These are phyloP conservation scores for Gymnopus androsaceus DNA, from an alignment of 1,284 basidiomycete genomes.

Conservation along the genomic window DNA sequence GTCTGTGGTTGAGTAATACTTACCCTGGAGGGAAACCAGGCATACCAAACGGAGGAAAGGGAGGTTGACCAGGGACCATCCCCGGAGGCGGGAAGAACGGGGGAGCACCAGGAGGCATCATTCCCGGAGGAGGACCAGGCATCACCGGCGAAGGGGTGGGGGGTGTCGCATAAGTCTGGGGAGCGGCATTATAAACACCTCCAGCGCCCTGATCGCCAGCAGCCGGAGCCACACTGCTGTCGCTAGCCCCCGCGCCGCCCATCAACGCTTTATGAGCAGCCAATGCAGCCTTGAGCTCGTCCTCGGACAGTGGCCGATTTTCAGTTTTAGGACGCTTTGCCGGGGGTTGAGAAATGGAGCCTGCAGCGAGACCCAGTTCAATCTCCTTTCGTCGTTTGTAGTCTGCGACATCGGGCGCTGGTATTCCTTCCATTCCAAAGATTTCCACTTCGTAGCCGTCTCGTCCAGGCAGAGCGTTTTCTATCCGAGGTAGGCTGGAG, in stretches of 20 bases:
- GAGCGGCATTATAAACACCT: constrained; percentile 72
- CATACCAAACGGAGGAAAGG: constrained; percentile 27
- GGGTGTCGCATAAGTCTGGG: constrained; percentile 63
- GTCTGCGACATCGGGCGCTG: constrained; percentile 90
- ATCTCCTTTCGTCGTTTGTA: constrained; percentile 94
- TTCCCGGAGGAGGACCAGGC: constrained; percentile 37
- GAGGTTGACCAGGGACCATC: constrained; percentile 34
- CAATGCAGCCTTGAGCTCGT: constrained; percentile 83
- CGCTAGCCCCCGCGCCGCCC: constrained; percentile 72
- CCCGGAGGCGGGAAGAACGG: constrained; percentile 30
- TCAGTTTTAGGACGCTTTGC: constrained; percentile 84
- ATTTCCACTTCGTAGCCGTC: constrained; percentile 99
- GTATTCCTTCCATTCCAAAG: constrained; percentile 99
- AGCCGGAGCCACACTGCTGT: constrained; percentile 39
- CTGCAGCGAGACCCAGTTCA: constrained; percentile 83
- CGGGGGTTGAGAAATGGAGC: constrained; percentile 75
- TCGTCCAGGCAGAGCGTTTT: constrained; percentile 93
- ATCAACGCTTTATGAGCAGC: constrained; percentile 92
- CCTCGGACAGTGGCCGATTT: constrained; percentile 79
- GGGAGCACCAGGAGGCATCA: constrained; percentile 47
- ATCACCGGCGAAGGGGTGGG: constrained; percentile 48
- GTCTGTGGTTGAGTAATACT: too few species aligned
- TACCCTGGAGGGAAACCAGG: constrained; percentile 27
- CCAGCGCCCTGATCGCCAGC: constrained; percentile 44
- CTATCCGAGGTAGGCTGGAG: constrained; percentile 75